A percentile compares a stretch with the other conserved stretches of the same genome.
Conservation (phyloP, 495 filamentous ascomycete genomes). For the Xylaria venustula region DNA sequence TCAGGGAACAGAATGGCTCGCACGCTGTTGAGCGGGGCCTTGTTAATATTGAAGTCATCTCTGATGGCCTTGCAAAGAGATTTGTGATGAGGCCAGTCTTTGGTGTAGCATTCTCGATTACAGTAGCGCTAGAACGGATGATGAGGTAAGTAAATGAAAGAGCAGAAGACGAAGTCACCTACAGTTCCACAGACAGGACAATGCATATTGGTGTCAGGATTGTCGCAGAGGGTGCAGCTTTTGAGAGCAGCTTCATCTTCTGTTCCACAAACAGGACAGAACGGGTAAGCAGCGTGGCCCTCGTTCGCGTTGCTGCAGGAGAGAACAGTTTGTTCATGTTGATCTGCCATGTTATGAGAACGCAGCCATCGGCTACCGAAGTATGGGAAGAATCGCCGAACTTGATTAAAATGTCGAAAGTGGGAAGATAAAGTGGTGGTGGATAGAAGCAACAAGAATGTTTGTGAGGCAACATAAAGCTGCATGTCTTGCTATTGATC, state of each 20-base stretch:
- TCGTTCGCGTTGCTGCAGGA: background rate
- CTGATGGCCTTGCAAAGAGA: background rate
- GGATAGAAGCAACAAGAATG: background rate
- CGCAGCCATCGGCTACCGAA: background rate
- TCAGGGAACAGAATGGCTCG: constrained; percentile 10
- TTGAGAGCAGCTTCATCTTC: background rate
- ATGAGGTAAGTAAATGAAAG: background rate
- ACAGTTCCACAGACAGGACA: background rate
- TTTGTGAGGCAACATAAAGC: background rate
- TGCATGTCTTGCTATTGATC: no score
- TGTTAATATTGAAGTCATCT: background rate
- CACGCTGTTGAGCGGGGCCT: background rate
- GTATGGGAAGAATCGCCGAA: background rate
- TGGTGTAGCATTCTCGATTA: background rate
- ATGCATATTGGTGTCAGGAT: background rate
- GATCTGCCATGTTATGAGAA: background rate
- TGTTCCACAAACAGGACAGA: background rate
- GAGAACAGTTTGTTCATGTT: background rate
- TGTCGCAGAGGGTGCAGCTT: constrained; percentile 2
- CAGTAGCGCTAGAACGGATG: background rate
- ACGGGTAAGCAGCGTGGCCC: background rate
- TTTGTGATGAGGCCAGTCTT: constrained; percentile 4
- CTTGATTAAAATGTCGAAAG: background rate
- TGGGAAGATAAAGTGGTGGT: background rate
- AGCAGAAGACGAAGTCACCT: background rate